Conservation (phyloP, 2,329 filamentous ascomycete genomes). For the Fusarium agapanthi region DNA sequence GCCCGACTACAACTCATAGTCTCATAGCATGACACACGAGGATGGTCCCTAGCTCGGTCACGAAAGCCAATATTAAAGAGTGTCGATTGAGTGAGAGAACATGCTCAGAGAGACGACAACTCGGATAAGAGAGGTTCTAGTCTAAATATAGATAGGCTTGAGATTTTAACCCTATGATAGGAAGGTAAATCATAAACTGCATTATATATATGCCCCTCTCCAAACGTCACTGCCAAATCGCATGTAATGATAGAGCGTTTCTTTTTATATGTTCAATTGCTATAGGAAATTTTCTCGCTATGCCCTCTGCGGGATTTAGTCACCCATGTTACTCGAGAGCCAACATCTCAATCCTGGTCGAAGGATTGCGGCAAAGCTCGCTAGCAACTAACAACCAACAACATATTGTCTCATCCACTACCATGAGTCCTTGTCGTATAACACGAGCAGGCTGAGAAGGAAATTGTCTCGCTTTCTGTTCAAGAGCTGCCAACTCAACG, state of each 20-base stretch:
- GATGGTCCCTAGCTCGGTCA: too few relatives aligned
- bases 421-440: not conserved
- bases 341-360: not conserved
- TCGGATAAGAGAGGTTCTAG: too few relatives aligned
- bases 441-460: not conserved
- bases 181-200: too few relatives aligned
- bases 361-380: not conserved
- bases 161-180: too few relatives aligned
- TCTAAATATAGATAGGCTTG: too few relatives aligned
- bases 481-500: too few relatives aligned
- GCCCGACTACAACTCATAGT: not conserved
- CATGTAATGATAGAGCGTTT: too few relatives aligned
- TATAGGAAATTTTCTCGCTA: too few relatives aligned
- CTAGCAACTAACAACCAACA: not conserved
- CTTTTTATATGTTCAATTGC: too few relatives aligned
- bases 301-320: not conserved
- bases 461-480: not conserved
- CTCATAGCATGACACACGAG: not conserved
- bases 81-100: too few relatives aligned
- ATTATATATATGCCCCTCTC: too few relatives aligned
- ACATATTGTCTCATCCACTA: not conserved
- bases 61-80: not conserved
- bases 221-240: too few relatives aligned
- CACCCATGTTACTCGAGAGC: not conserved
- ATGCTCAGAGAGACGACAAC: not conserved